phyloP scores from a whole-genome alignment of 2,329 filamentous ascomycete species.

The Fusarium armeniacum region DNA sequence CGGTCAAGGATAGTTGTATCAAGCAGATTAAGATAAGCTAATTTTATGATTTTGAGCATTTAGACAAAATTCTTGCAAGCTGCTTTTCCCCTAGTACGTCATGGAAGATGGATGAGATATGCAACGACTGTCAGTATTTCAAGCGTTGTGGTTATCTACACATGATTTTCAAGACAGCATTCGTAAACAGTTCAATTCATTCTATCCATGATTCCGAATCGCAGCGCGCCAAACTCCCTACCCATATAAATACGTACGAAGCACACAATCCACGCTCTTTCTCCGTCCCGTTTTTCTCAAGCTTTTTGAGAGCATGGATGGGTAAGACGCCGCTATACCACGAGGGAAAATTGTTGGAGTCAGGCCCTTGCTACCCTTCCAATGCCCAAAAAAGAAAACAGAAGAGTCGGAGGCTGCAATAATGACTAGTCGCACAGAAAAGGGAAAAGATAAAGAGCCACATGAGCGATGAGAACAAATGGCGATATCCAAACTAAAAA shows the following conservation, averaged over 20 bases:
- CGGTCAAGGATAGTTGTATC: slow-evolving; percentile 29
- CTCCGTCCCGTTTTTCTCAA: slow-evolving; percentile 24
- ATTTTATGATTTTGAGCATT: slow-evolving; percentile 40
- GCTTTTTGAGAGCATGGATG: slow-evolving; percentile 16
- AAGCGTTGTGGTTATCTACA: not conserved
- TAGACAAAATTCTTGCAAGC: not conserved
- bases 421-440: slow-evolving; percentile 39
- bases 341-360: slow-evolving; percentile 9
- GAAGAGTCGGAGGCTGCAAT: slow-evolving; percentile 23
- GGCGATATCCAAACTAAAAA: slow-evolving; percentile 23
- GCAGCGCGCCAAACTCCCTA: slow-evolving; percentile 47
- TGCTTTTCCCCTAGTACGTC: not conserved
- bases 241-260: slow-evolving; percentile 45
- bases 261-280: slow-evolving; percentile 31
- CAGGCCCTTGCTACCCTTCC: slow-evolving; percentile 15
- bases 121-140: not conserved
- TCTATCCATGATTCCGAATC: slow-evolving; percentile 44
- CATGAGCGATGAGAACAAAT: slow-evolving; percentile 10
- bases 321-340: not conserved
- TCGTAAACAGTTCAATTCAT: slow-evolving; percentile 35
- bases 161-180: not conserved
- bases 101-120: not conserved
- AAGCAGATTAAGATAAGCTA: slow-evolving; percentile 34
- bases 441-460: slow-evolving; percentile 31
- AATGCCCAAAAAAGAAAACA: slow-evolving; percentile 27